Evolutionary conservation across 768 basidiomycete genomes (phyloP).

Genomic region (Tremella mesenterica): DNA sequence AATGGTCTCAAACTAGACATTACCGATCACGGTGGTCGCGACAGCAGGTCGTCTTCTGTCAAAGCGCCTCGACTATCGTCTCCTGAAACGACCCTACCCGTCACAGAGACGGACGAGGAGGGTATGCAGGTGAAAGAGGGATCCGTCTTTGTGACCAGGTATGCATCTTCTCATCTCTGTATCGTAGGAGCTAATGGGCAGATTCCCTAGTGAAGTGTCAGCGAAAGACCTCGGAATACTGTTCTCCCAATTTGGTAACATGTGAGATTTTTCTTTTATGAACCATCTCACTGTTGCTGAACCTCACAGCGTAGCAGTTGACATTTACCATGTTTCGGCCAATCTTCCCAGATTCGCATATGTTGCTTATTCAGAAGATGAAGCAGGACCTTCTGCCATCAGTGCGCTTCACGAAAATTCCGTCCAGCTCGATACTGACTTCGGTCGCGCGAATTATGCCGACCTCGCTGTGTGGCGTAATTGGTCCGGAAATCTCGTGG

Average conservation of each 20-base stretch:
- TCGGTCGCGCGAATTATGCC: constrained; percentile 19
- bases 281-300: not conserved
- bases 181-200: constrained; percentile 7
- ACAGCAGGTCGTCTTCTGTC: no score
- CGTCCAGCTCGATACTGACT: constrained; percentile 28
- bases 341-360: constrained; percentile 38
- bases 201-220: constrained; percentile 36
- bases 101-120: constrained; percentile 10
- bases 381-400: constrained; percentile 26
- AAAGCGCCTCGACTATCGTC: not conserved
- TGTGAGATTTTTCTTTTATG: constrained; percentile 19
- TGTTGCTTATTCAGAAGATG: constrained; percentile 26
- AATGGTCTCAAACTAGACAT: not conserved
- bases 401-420: constrained; percentile 29
- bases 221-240: constrained; percentile 41
- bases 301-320: constrained; percentile 32
- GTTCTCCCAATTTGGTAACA: constrained; percentile 40
- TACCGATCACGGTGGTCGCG: no score
- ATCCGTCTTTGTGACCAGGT: constrained; percentile 39
- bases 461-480: constrained; percentile 38
- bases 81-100: not conserved
- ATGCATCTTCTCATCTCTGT: not conserved
- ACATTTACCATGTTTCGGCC: constrained; percentile 41
- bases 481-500: constrained; percentile 33
- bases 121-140: constrained; percentile 25